Base-by-base conservation (phyloP, 2,329 filamentous ascomycete genomes). In the Colletotrichum cereale region DNA sequence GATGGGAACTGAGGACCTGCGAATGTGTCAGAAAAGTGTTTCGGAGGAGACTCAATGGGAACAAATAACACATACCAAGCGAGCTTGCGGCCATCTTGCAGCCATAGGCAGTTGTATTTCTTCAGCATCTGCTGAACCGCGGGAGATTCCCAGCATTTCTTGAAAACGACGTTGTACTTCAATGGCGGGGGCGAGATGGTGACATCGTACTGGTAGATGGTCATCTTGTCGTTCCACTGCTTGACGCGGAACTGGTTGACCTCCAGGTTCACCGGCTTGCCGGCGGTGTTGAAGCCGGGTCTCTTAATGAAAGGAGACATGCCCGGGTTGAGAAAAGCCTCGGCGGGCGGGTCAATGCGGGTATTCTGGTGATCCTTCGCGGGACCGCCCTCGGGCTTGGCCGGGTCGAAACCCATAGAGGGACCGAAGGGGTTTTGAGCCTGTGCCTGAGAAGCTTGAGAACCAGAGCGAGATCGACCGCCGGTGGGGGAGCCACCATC, bases 181-280 rank as follows among this genome's bases (percentile, higher is more conserved):
- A 91, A 87, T 0, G 82, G 83, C 11, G 90, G 90, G 1, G 86
- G 89, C 2, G 90, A 89, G 53, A 96, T 86, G 5, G 86, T 78
- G 34, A 97, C 93, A 83, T 97, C 94, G 76, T 96, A 98, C 78
- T 98, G 95, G 73, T 91, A 91, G 29, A 98, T 88, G 0, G 89
- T 87, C 16, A 85, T 87, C 2, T 80, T 85, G 0, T 90, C 90
- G 66, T 83, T 78, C 48, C 91, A 89, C 12, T 84, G 81, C 0
- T 79, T 81, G 66, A 98, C 91, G 0, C 90, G 86, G 81, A 91
- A 97, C 14, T 94, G 90, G 79, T 98, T 98, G 47, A 97, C 82
- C 0, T 85, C 80, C 1, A 94, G 75, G 0, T 81, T 77, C 26
- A 90, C 85, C 0, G 84, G 78, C 72, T 86, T 88, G 2, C 91